A percentile compares a stretch with the other conserved stretches of the same genome.
These are phyloP conservation scores for Protea cynaroides DNA, from an alignment of 164 flowering plant species.

Conservation along the genomic window DNA sequence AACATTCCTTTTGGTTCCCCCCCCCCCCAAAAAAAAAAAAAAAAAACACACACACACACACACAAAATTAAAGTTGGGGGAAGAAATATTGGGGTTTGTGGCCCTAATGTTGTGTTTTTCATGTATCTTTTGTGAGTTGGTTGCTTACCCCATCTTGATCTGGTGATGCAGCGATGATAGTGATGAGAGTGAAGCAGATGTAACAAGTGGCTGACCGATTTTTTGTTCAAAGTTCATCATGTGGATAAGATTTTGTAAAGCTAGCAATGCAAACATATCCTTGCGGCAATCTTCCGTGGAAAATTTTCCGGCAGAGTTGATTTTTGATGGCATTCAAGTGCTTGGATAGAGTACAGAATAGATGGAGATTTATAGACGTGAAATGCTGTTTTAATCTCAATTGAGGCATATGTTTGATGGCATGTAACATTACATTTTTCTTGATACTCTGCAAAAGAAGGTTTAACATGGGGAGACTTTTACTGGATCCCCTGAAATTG, in stretches of 20 bases:
- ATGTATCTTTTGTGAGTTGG: not conserved
- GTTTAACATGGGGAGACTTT: no score
- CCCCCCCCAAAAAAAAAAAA: no score
- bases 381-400: not conserved
- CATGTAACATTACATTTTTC: not conserved
- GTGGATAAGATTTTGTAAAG: constrained; percentile 9
- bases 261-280: not conserved
- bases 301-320: not conserved
- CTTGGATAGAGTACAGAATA: not conserved
- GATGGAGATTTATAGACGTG: not conserved
- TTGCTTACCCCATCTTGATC: not conserved
- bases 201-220: constrained; percentile 30
- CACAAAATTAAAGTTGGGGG: not conserved
- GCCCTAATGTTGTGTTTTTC: not conserved
- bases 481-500: no score
- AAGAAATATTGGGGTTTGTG: no score
- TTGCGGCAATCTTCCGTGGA: not conserved
- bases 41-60: no score
- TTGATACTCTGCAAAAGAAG: no score
- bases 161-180: constrained; percentile 78
- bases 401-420: not conserved
- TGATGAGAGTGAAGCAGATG: constrained; percentile 70
- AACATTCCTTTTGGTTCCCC: not conserved
- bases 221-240: not conserved
- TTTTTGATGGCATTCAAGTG: not conserved